Evolutionary conservation across 345 rosid genomes (phyloP), one percentile per base, ranked within the genome.

Genomic region (Hevea brasiliensis): DNA sequence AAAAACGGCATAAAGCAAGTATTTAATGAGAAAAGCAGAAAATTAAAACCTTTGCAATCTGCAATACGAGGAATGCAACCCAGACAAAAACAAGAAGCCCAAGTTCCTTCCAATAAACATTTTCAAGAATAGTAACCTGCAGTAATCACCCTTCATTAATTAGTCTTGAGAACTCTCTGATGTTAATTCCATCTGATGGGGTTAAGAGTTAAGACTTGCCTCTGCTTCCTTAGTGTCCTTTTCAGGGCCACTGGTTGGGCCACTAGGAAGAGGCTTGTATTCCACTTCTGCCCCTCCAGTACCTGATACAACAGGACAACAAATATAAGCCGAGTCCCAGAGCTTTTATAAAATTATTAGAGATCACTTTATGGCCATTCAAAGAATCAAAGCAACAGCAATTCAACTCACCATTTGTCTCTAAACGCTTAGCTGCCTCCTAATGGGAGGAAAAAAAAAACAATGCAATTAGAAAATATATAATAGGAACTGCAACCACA

Each of bases 81-180:
- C 97, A 92, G 67, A 92, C 97, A 35, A 86, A 84, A 42, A 83
- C 85, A 13, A 92, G 97, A 80, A 92, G 88, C 3, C 97, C 95
- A 12, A 92, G 84, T 82, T 92, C 96, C 80, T 83, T 90, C 97
- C 95, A 92, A 63, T 68, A 82, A 50, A 92, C 89, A 67, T 92
- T 92, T 72, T 88, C 89, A 72, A 84, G 72, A 74, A 91, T 5
- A 45, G 80, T 58, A 23, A 88, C 88, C 97, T 89, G 86, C 65
- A 75, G 27, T 44, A n/a, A 29, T 60, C 7, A 50, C 51, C 54
- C 23, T 59, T 57, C 74, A 18, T 70, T 73, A 62, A 53, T 26
- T 70, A 44, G 47, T 32, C 2, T 27, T 57, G 23, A 48, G 41
- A 37, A 45, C 12, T 47, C 14, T 23, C 15, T 41, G 45, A 21